Base-by-base conservation (phyloP, 139 green algal genomes). In the Picochlorum sp. region DNA sequence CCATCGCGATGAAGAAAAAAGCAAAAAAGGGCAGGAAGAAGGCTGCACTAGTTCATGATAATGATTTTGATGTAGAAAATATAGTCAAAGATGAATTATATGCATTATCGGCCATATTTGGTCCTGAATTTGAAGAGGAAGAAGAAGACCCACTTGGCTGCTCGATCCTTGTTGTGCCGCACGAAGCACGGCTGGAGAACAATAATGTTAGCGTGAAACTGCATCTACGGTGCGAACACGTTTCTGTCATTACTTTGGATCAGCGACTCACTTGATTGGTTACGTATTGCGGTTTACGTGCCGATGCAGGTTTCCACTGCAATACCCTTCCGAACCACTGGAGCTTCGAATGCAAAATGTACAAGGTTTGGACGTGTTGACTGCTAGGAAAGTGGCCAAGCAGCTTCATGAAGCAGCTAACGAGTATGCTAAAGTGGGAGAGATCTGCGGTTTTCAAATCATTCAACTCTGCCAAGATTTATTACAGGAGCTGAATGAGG, bases 381-480 rank as follows among this genome's bases (percentile, higher is more conserved):
- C 70, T 6, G 40, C 52, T 5, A 58, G 45, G 5, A 24, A 25
- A n/a, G 54, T 82, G 20, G 41, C 55, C 18, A 81, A 81, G 66
- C 4, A 24, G 26, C 64, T 82, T 20, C 70, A 81, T 49, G 30
- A 36, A 18, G 57, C 43, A 14, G 74, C 70, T 5, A 55, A 61
- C 7, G 33, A 61, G 24, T 60, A 70, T 29, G 74, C 77, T 0
- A 18, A 50, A 3, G 35, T 67, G 0, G 54, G 43, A 16, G 59
- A 78, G 32, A 64, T 91, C 4, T 86, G 74, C 59, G 73, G 71
- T 29, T 91, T 91, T 53, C 67, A 83, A 50, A 50, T 91, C 1
- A 70, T 87, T 25, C 67, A 76, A 2, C 18, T 37, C 7, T 70
- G 59, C 31, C 68, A 80, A 41, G 78, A 85, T 37, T 74, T 72